Evolutionary conservation across 345 rosid genomes (phyloP).

Genomic region (Eutrema heterophyllum): DNA sequence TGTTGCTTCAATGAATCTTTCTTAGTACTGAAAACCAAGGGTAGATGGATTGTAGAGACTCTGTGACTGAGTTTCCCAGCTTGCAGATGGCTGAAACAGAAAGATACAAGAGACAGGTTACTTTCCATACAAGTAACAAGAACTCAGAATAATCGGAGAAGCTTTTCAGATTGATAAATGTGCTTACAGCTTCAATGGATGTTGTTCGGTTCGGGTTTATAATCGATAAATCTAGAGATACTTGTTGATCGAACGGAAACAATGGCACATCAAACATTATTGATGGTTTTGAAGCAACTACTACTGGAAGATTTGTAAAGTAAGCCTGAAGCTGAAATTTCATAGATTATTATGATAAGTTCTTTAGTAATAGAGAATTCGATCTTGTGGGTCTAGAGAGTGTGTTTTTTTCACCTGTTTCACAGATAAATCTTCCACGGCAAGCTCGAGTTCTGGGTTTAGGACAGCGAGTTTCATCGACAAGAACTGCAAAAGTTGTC

Average conservation of each 20-base stretch:
- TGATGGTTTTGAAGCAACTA: slow-evolving; percentile 26
- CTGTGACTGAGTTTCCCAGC: slow-evolving; percentile 39
- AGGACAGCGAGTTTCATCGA: slow-evolving; percentile 76
- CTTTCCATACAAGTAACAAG: slow-evolving; percentile 2
- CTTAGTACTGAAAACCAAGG: slow-evolving; percentile 32
- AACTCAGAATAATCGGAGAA: background rate
- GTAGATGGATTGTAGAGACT: slow-evolving; percentile 31
- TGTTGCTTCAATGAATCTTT: slow-evolving; percentile 2
- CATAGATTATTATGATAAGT: background rate
- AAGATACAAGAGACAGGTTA: slow-evolving; percentile 2
- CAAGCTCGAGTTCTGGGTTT: slow-evolving; percentile 46
- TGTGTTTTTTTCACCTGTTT: slow-evolving; percentile 34
- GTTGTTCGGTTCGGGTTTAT: slow-evolving; percentile 23
- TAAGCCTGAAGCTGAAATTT: slow-evolving; percentile 38
- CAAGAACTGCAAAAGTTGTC: slow-evolving; percentile 48
- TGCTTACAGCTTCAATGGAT: slow-evolving; percentile 15
- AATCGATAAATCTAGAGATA: slow-evolving; percentile 21
- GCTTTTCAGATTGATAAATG: slow-evolving; percentile 19
- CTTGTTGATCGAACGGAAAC: slow-evolving; percentile 35
- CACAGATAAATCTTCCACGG: slow-evolving; percentile 34
- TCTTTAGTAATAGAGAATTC: background rate
- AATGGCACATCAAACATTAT: slow-evolving; percentile 28
- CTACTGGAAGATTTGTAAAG: slow-evolving; percentile 34
- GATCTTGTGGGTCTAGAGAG: background rate
- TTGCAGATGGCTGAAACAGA: slow-evolving; percentile 32